phyloP scores from a whole-genome alignment of 495 filamentous ascomycete species.

The Astrothelium subdiscretum region DNA sequence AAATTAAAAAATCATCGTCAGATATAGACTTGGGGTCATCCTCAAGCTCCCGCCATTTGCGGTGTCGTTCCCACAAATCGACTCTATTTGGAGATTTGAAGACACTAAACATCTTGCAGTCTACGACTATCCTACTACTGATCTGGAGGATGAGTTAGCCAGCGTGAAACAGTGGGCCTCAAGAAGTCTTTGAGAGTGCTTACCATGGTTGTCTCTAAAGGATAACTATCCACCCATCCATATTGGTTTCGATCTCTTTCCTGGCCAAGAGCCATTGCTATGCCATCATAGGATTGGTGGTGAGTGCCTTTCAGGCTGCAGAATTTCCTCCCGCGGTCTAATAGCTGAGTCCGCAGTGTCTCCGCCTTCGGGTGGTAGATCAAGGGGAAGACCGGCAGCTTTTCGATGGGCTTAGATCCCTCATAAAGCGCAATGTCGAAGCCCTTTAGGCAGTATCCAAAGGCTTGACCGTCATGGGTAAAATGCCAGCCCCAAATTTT shows the following conservation, averaged over 20 bases:
- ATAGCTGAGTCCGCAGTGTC: not conserved
- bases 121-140: not conserved
- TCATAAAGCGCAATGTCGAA: constrained; percentile 9
- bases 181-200: not conserved
- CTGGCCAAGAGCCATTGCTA: not conserved
- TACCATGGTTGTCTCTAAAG: not conserved
- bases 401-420: constrained; percentile 5
- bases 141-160: not conserved
- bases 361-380: constrained; percentile 3
- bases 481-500: not conserved
- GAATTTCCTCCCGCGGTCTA: constrained; percentile 9
- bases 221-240: not conserved
- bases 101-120: not conserved
- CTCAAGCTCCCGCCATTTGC: not conserved
- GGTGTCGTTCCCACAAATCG: not conserved
- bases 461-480: not conserved
- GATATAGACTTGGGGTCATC: not conserved
- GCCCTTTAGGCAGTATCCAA: not conserved
- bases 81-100: not conserved
- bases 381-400: constrained; percentile 9
- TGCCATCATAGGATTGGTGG: constrained; percentile 8
- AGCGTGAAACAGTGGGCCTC: not conserved
- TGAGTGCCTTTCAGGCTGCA: constrained; percentile 6
- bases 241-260: not conserved
- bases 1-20: not conserved